Percentiles rank a stretch among this genome's conserved stretches.
phyloP scores from a whole-genome alignment of 108 stramenopile species.

The Epithemia pelagica region DNA sequence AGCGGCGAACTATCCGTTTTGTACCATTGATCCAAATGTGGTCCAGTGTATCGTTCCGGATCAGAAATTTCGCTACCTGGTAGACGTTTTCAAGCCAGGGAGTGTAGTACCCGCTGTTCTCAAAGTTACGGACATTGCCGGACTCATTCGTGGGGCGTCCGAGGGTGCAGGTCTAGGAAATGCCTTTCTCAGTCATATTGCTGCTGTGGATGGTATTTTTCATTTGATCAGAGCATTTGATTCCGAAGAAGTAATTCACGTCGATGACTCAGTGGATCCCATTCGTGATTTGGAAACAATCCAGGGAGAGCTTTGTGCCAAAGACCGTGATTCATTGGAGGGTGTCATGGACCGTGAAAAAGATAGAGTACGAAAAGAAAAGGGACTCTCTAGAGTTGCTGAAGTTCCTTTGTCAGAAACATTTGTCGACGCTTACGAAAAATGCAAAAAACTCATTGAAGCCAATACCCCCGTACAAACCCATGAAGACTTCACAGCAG shows the following conservation, averaged over 20 bases:
- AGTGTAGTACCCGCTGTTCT: slow-evolving; percentile 87
- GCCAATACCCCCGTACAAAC: slow-evolving; percentile 80
- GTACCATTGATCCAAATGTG: slow-evolving; percentile 98
- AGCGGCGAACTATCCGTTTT: slow-evolving; percentile 75
- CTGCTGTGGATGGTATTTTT: slow-evolving; percentile 96
- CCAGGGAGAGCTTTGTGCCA: slow-evolving; percentile 91
- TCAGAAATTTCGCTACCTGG: slow-evolving; percentile 95
- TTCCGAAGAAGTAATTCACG: slow-evolving; percentile 95
- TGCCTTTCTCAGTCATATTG: slow-evolving; percentile 97
- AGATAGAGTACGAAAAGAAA: slow-evolving; percentile 79
- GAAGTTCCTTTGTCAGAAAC: slow-evolving; percentile 60
- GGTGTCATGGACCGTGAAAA: slow-evolving; percentile 65
- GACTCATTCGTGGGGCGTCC: slow-evolving; percentile 94
- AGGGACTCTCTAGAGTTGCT: slow-evolving; percentile 57
- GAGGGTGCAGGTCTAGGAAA: slow-evolving; percentile 99
- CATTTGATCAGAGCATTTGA: slow-evolving; percentile 97
- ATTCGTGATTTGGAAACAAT: slow-evolving; percentile 99
- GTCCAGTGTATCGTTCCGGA: slow-evolving; percentile 94
- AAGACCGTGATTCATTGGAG: slow-evolving; percentile 76
- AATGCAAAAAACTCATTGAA: slow-evolving; percentile 69
- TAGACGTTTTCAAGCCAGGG: slow-evolving; percentile 76
- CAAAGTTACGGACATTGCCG: slow-evolving; percentile 98
- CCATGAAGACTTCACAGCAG: slow-evolving; percentile 69
- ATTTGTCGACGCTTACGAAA: slow-evolving; percentile 68
- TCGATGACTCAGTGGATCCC: slow-evolving; percentile 98